These are phyloP conservation scores for Venturia carpophila DNA, from an alignment of 2,329 filamentous ascomycete genomes.

Conservation along the genomic window DNA sequence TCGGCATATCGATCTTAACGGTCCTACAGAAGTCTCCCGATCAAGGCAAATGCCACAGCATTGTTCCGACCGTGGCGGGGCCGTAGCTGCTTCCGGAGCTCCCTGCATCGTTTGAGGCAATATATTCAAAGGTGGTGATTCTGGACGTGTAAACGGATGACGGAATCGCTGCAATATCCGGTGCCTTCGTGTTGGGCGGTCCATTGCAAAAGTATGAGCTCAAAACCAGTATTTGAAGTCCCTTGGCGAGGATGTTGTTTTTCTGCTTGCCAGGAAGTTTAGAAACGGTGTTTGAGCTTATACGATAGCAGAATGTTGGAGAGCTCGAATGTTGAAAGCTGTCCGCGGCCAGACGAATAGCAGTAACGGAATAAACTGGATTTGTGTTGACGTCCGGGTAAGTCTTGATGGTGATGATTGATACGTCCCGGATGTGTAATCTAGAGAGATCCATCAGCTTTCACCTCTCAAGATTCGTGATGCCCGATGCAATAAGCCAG, in stretches of 20 bases:
- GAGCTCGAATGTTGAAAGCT: neutral
- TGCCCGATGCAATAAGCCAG: neutral
- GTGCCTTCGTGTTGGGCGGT: neutral
- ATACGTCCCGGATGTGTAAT: neutral
- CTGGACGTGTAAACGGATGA: neutral
- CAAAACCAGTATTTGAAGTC: neutral
- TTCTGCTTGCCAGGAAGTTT: neutral
- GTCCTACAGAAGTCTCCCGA: neutral
- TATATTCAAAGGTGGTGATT: neutral
- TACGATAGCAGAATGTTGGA: neutral
- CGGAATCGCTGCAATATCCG: neutral
- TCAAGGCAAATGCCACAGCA: neutral
- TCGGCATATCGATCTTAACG: neutral
- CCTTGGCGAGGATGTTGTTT: neutral
- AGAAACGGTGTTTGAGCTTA: neutral
- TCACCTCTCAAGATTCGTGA: neutral
- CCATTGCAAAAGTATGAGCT: neutral
- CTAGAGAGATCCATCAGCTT: neutral
- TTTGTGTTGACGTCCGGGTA: neutral
- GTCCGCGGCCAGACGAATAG: neutral
- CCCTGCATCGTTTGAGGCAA: neutral
- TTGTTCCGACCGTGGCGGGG: neutral
- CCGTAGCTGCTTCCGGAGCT: neutral
- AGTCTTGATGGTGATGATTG: neutral
- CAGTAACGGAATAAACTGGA: neutral